phyloP scores from a whole-genome alignment of 2,329 filamentous ascomycete species.

The Coniochaeta sp. region DNA sequence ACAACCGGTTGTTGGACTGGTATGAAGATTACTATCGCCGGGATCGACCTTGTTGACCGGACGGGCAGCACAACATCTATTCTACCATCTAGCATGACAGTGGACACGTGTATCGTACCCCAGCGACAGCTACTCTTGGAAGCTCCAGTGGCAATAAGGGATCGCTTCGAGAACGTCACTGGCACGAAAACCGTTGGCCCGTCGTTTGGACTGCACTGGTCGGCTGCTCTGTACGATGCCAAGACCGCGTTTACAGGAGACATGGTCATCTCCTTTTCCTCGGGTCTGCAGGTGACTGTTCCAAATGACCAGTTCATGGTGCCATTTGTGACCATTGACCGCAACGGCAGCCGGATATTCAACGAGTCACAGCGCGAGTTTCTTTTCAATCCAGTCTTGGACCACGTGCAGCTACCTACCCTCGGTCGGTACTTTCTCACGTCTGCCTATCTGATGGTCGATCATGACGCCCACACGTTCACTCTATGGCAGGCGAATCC shows the following conservation, averaged over 20 bases:
- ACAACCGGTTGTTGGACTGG: conserved; percentile 18
- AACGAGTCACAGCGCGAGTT: conserved; percentile 13
- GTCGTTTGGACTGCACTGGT: conserved; percentile 13
- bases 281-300: conserved; percentile 18
- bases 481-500: conserved; percentile 26
- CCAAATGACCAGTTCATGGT: conserved; percentile 21
- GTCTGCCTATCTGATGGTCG: conserved; percentile 26
- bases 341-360: conserved; percentile 16
- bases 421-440: conserved; percentile 26
- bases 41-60: conserved; percentile 6
- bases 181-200: conserved; percentile 4
- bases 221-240: background rate
- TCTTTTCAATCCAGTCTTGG: conserved; percentile 13
- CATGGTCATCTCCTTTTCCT: conserved; percentile 18
- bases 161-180: conserved; percentile 11
- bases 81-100: background rate
- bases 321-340: conserved; percentile 17
- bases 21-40: conserved; percentile 16
- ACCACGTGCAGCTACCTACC: conserved; percentile 11
- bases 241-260: conserved; percentile 9
- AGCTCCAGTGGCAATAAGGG: conserved; percentile 12
- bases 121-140: conserved; percentile 21
- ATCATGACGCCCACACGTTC: conserved; percentile 22
- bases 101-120: conserved; percentile 19
- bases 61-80: background rate